Evolutionary conservation across 805 yeast genomes (phyloP), one percentile per base, ranked within the genome.

Genomic region (Hanseniaspora jakobsenii): DNA sequence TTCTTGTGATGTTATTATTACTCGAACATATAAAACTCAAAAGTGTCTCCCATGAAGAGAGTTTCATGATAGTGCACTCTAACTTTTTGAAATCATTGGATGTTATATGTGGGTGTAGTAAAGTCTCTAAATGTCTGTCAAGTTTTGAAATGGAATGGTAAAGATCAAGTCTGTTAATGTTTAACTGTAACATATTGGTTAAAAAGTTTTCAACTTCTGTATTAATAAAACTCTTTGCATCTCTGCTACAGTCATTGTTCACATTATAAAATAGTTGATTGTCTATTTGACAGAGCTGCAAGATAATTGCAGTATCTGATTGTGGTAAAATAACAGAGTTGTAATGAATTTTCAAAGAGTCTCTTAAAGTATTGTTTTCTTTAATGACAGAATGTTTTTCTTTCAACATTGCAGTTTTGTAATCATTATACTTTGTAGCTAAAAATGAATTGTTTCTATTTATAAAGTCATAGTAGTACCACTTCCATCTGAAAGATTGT

Each of bases 1-100:
- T 91, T 29, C 98, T 69, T 55, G 89, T 85, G 44, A 91, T 91
- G 55, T 91, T 91, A 62, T 91, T 91, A 60, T 91, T 91, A n/a
- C 94, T 78, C 2, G 95, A 84, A 62, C 97, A 91, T 9, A 91
- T 91, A 51, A 89, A 91, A 2, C 91, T 81, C 16, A 89, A 65
- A 36, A 86, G 65, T 34, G 89, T 85, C 53, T 91, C 98, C 97
- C 97, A 91, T 0, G 98, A 97, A 51, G 89, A 95, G 59, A 91
- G 97, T 29, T 87, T 69, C 22, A 91, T 68, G 50, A 89, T 84
- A 24, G 98, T 36, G 32, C 47, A 43, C 18, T 42, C 46, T 12
- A 42, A 23, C 14, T 14, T 32, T 17, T 31, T 22, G 24, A 42
- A 42, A 35, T 35, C 24, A 13, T 14, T 9, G 9, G 32, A 30